Percentiles rank a stretch among this genome's conserved stretches.
These are phyloP conservation scores for Suhomyces vadensis DNA, from an alignment of 805 yeast species.

Conservation along the genomic window DNA sequence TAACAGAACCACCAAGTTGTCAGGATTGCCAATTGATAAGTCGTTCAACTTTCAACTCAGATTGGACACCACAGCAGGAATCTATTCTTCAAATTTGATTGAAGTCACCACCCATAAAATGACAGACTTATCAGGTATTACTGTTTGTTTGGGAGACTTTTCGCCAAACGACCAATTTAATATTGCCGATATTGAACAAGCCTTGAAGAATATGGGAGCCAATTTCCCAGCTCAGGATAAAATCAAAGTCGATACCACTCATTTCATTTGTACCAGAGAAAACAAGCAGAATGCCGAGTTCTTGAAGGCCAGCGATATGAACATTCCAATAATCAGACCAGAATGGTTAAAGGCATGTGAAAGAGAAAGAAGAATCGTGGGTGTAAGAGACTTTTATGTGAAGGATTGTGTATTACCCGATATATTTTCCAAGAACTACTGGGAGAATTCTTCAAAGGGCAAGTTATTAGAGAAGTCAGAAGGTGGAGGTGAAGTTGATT, in stretches of 20 bases:
- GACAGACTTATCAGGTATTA: slow-evolving; percentile 93
- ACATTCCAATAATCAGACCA: slow-evolving; percentile 92
- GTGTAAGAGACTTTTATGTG: slow-evolving; percentile 83
- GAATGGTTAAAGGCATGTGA: slow-evolving; percentile 98
- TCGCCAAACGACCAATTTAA: slow-evolving; percentile 51
- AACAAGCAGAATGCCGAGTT: slow-evolving; percentile 69
- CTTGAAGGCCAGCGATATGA: slow-evolving; percentile 76
- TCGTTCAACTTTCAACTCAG: slow-evolving; percentile 76
- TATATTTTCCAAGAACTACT: slow-evolving; percentile 42
- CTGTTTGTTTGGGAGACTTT: slow-evolving; percentile 84
- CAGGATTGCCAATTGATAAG: slow-evolving; percentile 88
- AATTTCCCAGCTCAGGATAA: slow-evolving; percentile 64
- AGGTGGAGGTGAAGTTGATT: background rate
- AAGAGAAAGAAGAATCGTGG: slow-evolving; percentile 82
- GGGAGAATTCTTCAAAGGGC: slow-evolving; percentile 22
- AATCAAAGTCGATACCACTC: slow-evolving; percentile 91
- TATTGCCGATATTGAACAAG: slow-evolving; percentile 55
- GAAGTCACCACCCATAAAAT: slow-evolving; percentile 85
- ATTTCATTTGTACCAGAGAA: slow-evolving; percentile 69
- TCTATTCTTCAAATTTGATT: slow-evolving; percentile 64
- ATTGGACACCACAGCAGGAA: slow-evolving; percentile 90
- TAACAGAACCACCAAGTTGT: slow-evolving; percentile 79
- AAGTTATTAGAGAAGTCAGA: background rate
- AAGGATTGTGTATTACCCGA: slow-evolving; percentile 52
- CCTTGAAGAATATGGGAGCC: slow-evolving; percentile 76